phyloP scores from a whole-genome alignment of 1,139 yeast species.

The Yamadazyma blattariae region DNA sequence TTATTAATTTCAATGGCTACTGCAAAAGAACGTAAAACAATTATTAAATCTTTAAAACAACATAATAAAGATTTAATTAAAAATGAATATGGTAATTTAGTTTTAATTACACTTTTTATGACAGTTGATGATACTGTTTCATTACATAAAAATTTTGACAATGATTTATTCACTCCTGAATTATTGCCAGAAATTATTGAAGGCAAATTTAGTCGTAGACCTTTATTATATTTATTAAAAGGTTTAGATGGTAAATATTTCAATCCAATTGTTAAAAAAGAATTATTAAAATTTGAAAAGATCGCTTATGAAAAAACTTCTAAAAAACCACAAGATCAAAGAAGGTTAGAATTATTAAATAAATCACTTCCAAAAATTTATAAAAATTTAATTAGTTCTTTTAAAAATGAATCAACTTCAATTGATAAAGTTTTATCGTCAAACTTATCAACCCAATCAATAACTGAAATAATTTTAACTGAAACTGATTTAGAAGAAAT shows the following conservation, averaged over 20 bases:
- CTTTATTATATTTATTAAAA: constrained; percentile 74
- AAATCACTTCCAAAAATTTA: constrained; percentile 68
- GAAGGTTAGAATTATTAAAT: constrained; percentile 67
- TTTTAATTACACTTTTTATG: constrained; percentile 73
- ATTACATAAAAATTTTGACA: constrained; percentile 66
- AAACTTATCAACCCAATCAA: constrained; percentile 80
- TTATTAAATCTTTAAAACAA: constrained; percentile 68
- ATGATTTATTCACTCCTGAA: constrained; percentile 55
- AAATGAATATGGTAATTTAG: constrained; percentile 85
- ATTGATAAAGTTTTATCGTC: constrained; percentile 49
- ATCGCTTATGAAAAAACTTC: constrained; percentile 69
- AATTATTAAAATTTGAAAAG: constrained; percentile 58
- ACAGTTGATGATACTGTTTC: constrained; percentile 93
- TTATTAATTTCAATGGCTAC: constrained; percentile 75
- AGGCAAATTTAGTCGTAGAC: constrained; percentile 85
- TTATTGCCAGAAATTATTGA: constrained; percentile 55
- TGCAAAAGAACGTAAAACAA: constrained; percentile 87
- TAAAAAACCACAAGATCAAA: constrained; percentile 77
- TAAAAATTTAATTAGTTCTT: constrained; percentile 48
- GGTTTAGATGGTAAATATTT: constrained; percentile 85
- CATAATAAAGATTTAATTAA: constrained; percentile 73
- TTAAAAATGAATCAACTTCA: constrained; percentile 23
- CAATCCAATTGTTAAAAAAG: constrained; percentile 63
- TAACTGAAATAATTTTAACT: constrained; percentile 67
- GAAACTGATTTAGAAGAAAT: constrained; percentile 48